Conservation (phyloP, 768 basidiomycete genomes). For the Russula ochroleuca region DNA sequence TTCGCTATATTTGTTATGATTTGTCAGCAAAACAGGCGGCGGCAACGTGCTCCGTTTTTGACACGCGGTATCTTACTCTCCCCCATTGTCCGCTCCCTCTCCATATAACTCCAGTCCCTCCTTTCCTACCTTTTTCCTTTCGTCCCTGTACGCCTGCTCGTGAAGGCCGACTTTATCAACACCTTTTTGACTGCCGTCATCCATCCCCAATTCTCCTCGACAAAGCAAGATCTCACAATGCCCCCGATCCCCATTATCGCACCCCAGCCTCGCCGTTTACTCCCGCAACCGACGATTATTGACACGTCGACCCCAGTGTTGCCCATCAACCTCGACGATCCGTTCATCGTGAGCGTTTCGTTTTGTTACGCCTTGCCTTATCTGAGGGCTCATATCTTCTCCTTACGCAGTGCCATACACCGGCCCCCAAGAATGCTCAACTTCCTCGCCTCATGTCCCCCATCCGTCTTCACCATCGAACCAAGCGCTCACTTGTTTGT, state of each 20-base stretch:
- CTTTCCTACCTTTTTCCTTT: constrained; percentile 19
- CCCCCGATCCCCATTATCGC: constrained; percentile 27
- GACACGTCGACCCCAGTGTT: constrained; percentile 17
- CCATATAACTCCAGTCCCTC: constrained; percentile 25
- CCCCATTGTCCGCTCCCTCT: constrained; percentile 21
- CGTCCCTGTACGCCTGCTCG: constrained; percentile 9
- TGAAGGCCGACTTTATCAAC: neutral
- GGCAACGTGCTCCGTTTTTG: constrained; percentile 26
- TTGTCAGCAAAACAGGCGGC: constrained; percentile 25
- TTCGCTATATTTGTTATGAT: constrained; percentile 24
- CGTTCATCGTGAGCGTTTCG: constrained; percentile 26
- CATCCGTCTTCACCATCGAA: constrained; percentile 22
- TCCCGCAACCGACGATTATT: constrained; percentile 22
- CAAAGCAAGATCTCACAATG: constrained; percentile 20
- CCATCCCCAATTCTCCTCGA: neutral
- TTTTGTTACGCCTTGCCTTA: constrained; percentile 1
- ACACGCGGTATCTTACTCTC: constrained; percentile 23
- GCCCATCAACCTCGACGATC: constrained; percentile 24
- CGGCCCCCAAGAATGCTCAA: constrained; percentile 21
- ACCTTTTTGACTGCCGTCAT: neutral
- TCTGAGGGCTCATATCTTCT: constrained; percentile 3
- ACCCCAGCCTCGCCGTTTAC: constrained; percentile 25
- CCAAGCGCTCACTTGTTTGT: constrained; percentile 24
- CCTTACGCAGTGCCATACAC: constrained; percentile 20
- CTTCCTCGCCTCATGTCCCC: constrained; percentile 27